Evolutionary conservation across 805 yeast genomes (phyloP), one percentile per base, ranked within the genome.

Genomic region (Vanderwaltozyma polyspora): DNA sequence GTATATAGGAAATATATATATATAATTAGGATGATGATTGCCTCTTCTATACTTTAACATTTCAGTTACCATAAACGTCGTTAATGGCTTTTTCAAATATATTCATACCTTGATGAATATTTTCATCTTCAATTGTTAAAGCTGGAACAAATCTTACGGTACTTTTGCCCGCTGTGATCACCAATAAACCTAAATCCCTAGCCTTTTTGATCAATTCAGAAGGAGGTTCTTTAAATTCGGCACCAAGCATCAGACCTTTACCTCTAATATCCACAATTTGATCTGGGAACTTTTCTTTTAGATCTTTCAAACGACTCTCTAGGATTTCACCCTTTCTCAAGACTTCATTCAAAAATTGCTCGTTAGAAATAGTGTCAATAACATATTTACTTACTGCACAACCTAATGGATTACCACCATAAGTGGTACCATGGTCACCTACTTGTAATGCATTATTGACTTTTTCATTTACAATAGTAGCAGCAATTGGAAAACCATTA

Each of bases 381-480:
- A 91, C 94, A 51, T 80, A 77, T 28, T 68, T 63, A 5, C 86
- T 95, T 32, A 91, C 72, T 42, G 87, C 74, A 24, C 89, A 69
- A 5, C 86, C 97, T 42, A 91, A 64, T 36, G 97, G 97, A 58
- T 91, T 91, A 36, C 98, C 98, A 43, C 98, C 97, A 54, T 80
- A 89, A 0, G 98, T 89, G 3, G 97, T 89, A 37, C 98, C 98
- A 55, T 89, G 98, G 54, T 91, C 98, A 38, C 98, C 98, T 16
- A 84, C 89, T 38, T 74, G 67, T 45, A 91, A 63, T 2, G 66
- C 72, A 9, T 65, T 57, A 52, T 86, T 94, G 18, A 91, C 80
- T 32, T 72, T 68, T 44, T 84, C 91, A 35, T 83, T 74, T 38
- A 89, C 76, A 72, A 91, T 71, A 2, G 94, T 82, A 5, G 96